A percentile compares a stretch with the other conserved stretches of the same genome.
Conservation (phyloP, 306 rosid species). For the Glycine latifolia region DNA sequence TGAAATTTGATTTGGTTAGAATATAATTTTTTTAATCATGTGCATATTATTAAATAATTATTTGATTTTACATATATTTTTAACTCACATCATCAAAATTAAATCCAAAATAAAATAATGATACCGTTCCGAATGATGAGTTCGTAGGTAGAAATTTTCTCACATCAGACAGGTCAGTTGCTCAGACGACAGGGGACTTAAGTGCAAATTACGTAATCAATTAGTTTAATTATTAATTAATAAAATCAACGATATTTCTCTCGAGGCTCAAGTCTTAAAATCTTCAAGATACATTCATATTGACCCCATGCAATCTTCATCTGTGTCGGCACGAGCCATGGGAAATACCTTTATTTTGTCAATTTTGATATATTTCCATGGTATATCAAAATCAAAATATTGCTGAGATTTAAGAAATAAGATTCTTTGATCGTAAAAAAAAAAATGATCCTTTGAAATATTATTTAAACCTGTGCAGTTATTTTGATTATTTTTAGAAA, state of each 20-base stretch:
- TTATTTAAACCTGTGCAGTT: no score
- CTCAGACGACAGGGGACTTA: constrained; percentile 29
- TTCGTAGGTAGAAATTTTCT: neutral
- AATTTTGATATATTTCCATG: neutral
- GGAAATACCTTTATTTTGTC: neutral
- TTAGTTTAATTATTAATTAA: constrained; percentile 1
- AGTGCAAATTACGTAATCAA: constrained; percentile 18
- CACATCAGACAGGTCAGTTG: neutral
- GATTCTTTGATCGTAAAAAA: neutral
- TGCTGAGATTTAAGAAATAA: neutral
- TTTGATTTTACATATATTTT: neutral
- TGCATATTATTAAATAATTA: neutral
- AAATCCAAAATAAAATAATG: neutral
- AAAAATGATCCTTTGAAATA: no score
- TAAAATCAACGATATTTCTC: constrained; percentile 7
- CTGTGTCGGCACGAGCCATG: constrained; percentile 44
- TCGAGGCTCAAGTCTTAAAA: neutral
- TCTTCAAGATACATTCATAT: neutral
- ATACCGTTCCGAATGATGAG: neutral
- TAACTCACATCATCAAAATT: neutral
- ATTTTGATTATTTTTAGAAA: no score
- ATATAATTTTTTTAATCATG: neutral
- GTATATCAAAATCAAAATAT: neutral
- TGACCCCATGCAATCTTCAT: neutral
- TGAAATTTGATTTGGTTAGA: neutral